phyloP scores from a whole-genome alignment of 176 grass and related monocot genomes.

The Oryza longistaminata region DNA sequence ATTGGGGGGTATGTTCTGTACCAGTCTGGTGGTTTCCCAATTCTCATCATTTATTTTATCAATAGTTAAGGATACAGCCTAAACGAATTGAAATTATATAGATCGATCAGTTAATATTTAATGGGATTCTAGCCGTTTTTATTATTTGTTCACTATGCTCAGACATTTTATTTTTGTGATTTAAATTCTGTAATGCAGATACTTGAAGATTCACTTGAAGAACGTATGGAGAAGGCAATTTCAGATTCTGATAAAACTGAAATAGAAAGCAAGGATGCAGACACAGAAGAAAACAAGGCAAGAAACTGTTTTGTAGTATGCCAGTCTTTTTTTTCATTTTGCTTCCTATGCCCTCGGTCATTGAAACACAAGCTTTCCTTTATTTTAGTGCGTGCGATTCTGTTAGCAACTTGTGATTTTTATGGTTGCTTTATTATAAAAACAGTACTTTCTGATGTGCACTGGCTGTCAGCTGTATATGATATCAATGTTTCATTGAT shows the following conservation, averaged over 20 bases:
- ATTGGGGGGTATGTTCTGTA: conserved; percentile 79
- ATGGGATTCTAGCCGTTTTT: neutral
- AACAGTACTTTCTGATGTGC: neutral
- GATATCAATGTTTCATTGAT: conserved; percentile 2
- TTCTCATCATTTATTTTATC: conserved; percentile 6
- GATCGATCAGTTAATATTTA: neutral
- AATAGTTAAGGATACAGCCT: neutral
- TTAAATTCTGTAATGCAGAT: conserved; percentile 57
- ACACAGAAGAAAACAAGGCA: conserved; percentile 87
- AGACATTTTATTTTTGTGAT: conserved; percentile 7
- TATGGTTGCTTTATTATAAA: neutral
- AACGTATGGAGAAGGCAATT: conserved; percentile 71
- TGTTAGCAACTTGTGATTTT: neutral
- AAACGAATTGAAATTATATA: neutral
- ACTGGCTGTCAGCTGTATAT: conserved; percentile 11
- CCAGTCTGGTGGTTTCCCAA: conserved; percentile 16
- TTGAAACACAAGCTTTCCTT: neutral
- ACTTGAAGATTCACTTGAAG: conserved; percentile 97
- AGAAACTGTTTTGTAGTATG: conserved; percentile 23
- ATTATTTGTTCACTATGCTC: conserved; percentile 4
- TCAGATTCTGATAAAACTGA: conserved; percentile 90
- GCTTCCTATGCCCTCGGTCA: neutral
- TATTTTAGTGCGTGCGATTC: neutral
- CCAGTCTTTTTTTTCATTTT: conserved; percentile 5
- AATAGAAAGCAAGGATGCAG: conserved; percentile 83